These are phyloP conservation scores for Yarrowia sp. DNA, from an alignment of 805 yeast species.

Conservation along the genomic window DNA sequence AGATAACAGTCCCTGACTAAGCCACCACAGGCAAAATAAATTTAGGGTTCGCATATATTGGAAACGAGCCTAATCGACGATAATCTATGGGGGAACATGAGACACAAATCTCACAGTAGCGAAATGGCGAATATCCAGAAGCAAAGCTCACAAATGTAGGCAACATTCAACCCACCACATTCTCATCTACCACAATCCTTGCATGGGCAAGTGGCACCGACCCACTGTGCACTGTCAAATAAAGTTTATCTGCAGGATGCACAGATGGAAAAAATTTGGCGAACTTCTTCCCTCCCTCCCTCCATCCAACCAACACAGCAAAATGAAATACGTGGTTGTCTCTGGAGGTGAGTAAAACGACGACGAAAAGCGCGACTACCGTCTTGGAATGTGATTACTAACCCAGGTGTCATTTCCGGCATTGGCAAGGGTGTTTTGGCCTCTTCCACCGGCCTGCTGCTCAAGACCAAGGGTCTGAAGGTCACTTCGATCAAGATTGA, in stretches of 20 bases:
- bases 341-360: slow-evolving; percentile 63
- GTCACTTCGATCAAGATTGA: slow-evolving; percentile 98
- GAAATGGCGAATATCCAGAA: too few relatives aligned
- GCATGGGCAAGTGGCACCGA: not conserved
- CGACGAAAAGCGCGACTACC: not conserved
- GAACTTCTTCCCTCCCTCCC: slow-evolving; percentile 23
- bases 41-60: too few relatives aligned
- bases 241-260: slow-evolving; percentile 20
- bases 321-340: slow-evolving; percentile 97
- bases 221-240: not conserved
- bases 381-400: not conserved
- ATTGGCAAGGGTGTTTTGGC: slow-evolving; percentile 98
- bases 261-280: slow-evolving; percentile 18
- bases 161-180: too few relatives aligned
- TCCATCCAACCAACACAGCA: slow-evolving; percentile 24
- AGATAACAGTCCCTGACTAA: too few relatives aligned
- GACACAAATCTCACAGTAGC: too few relatives aligned
- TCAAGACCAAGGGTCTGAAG: slow-evolving; percentile 89
- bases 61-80: too few relatives aligned
- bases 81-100: too few relatives aligned
- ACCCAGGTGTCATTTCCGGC: slow-evolving; percentile 86
- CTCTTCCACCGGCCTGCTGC: slow-evolving; percentile 90
- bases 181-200: too few relatives aligned
- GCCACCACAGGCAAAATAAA: too few relatives aligned
- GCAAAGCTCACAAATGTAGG: too few relatives aligned